phyloP scores from a whole-genome alignment of 495 filamentous ascomycete genomes.

The Penicillium angulare region DNA sequence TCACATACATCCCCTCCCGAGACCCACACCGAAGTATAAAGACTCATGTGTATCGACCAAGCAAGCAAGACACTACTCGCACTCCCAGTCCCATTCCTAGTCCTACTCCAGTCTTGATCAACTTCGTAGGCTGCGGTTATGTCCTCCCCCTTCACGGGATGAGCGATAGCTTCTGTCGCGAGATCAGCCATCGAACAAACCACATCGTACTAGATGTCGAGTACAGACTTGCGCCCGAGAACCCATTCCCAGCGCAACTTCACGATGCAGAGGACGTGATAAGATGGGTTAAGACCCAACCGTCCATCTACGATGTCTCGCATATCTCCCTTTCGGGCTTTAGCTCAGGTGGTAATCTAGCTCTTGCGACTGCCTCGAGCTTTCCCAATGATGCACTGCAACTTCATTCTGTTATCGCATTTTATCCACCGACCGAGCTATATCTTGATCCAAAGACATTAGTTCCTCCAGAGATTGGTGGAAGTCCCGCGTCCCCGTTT shows the following conservation, averaged over 20 bases:
- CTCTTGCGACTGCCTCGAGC: background rate
- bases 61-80: background rate
- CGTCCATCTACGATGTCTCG: background rate
- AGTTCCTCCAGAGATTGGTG: background rate
- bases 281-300: background rate
- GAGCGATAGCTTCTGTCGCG: slow-evolving; percentile 33
- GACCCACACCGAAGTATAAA: background rate
- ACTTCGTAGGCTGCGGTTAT: slow-evolving; percentile 37
- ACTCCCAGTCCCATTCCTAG: too few relatives aligned
- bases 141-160: slow-evolving; percentile 32
- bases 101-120: slow-evolving; percentile 35
- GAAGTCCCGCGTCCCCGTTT: background rate
- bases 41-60: background rate
- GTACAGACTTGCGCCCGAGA: slow-evolving; percentile 73
- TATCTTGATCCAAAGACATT: background rate
- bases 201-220: slow-evolving; percentile 50
- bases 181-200: slow-evolving; percentile 24
- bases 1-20: background rate
- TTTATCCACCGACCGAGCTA: background rate
- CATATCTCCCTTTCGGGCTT: background rate
- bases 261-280: slow-evolving; percentile 54
- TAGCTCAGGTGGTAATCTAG: background rate
- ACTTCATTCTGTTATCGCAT: background rate
- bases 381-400: background rate
- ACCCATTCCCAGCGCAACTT: slow-evolving; percentile 68